Conservation (phyloP, 2,329 filamentous ascomycete genomes). For the Xylariaceae sp. region DNA sequence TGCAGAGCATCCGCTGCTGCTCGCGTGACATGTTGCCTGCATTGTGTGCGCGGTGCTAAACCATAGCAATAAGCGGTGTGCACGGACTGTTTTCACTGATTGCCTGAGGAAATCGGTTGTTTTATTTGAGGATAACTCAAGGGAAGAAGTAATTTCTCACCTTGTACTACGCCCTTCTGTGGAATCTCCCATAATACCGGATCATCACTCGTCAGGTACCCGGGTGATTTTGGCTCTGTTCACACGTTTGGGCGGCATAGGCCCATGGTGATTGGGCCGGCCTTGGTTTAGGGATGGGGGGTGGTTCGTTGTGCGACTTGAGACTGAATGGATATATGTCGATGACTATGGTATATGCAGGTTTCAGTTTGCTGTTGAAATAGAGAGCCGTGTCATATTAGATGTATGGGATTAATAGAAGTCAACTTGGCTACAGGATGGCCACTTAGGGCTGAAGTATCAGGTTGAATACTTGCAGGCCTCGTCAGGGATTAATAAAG, state of each 20-base stretch:
- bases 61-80: background rate
- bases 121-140: background rate
- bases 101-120: background rate
- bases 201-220: background rate
- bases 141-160: too few relatives aligned
- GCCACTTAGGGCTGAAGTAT: background rate
- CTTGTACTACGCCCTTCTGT: background rate
- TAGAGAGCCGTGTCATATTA: background rate
- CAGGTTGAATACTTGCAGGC: too few relatives aligned
- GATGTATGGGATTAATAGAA: background rate
- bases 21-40: background rate
- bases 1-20: background rate
- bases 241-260: background rate
- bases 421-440: background rate
- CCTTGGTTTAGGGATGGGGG: background rate
- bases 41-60: too few relatives aligned
- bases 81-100: background rate
- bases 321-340: background rate
- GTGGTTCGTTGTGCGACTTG: background rate
- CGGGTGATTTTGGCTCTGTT: background rate
- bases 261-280: background rate
- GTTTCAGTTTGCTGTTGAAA: constrained; percentile 5
- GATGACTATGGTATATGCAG: background rate
- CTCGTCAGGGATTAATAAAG: too few relatives aligned
- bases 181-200: background rate